Evolutionary conservation across 768 basidiomycete genomes (phyloP), one percentile per base, ranked within the genome.

Genomic region (Mycena venus): DNA sequence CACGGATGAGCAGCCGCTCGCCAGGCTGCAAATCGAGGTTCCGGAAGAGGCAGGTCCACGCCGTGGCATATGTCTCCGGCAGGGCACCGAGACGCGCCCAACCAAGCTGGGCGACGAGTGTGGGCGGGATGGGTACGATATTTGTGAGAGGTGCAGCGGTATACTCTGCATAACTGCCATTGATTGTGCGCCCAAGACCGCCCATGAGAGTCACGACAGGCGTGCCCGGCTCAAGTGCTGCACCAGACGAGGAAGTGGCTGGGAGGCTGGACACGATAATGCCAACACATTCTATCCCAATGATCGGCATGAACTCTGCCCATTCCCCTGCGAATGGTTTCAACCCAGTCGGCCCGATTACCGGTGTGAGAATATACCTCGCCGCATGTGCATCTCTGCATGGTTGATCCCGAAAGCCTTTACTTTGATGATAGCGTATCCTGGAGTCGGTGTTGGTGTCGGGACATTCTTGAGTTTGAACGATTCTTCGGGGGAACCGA

Each of bases 301-400:
- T 74, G 12, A 79, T 75, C 17, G 79, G 77, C 72, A 77, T 77
- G 44, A 29, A 49, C 62, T 79, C 79, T 15, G 78, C 78, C 79
- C 79, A 79, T 49, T 79, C 79, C 14, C n/a, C n/a, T n/a, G n/a
- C n/a, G n/a, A n/a, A n/a, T n/a, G n/a, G n/a, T n/a, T n/a, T n/a
- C n/a, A n/a, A n/a, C n/a, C n/a, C n/a, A n/a, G n/a, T n/a, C n/a
- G n/a, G n/a, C n/a, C n/a, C n/a, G n/a, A n/a, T n/a, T n/a, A n/a
- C n/a, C n/a, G n/a, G n/a, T n/a, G n/a, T n/a, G n/a, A n/a, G n/a
- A n/a, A n/a, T n/a, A n/a, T n/a, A n/a, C 79, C 78, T 27, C 69
- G 51, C n/a, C 79, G 72, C 79, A 79, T 79, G 61, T 79, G 78
- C 73, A 78, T 77, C 36, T 79, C 79, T 23, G 79, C 79, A 40